Percentiles rank a stretch among this genome's conserved stretches.
phyloP scores from a whole-genome alignment of 345 rosid genomes.

The Kernera saxatilis region DNA sequence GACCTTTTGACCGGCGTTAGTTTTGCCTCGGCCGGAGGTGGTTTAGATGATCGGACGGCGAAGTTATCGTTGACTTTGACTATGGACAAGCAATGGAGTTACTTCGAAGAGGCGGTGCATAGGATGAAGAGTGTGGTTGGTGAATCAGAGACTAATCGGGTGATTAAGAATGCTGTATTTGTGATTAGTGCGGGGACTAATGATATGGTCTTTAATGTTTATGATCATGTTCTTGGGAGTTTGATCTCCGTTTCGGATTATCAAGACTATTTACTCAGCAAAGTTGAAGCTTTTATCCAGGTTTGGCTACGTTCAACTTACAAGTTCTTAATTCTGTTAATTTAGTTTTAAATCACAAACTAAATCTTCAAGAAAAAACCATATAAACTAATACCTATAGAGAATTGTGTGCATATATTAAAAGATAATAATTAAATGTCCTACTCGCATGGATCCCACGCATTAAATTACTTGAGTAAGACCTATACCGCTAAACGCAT shows the following conservation, averaged over 20 bases:
- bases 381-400: background rate
- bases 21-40: slow-evolving; percentile 36
- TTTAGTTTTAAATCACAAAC: background rate
- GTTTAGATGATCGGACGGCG: slow-evolving; percentile 29
- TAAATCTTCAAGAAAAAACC: background rate
- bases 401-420: background rate
- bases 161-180: slow-evolving; percentile 26
- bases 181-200: slow-evolving; percentile 36
- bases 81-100: slow-evolving; percentile 22
- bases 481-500: background rate
- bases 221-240: slow-evolving; percentile 3
- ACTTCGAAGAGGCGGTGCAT: slow-evolving; percentile 22
- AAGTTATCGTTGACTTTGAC: background rate
- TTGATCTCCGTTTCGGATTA: slow-evolving; percentile 12
- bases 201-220: slow-evolving; percentile 29
- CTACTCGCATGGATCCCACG: slow-evolving; percentile 1
- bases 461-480: background rate
- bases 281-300: slow-evolving; percentile 15
- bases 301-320: slow-evolving; percentile 3
- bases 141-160: slow-evolving; percentile 16
- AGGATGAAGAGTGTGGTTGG: slow-evolving; percentile 29
- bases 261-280: slow-evolving; percentile 20
- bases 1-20: slow-evolving; percentile 36
- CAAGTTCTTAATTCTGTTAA: background rate
- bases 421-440: background rate